Evolutionary conservation across 2,329 filamentous ascomycete genomes (phyloP).

Genomic region (Gaeumannomyces tritici): DNA sequence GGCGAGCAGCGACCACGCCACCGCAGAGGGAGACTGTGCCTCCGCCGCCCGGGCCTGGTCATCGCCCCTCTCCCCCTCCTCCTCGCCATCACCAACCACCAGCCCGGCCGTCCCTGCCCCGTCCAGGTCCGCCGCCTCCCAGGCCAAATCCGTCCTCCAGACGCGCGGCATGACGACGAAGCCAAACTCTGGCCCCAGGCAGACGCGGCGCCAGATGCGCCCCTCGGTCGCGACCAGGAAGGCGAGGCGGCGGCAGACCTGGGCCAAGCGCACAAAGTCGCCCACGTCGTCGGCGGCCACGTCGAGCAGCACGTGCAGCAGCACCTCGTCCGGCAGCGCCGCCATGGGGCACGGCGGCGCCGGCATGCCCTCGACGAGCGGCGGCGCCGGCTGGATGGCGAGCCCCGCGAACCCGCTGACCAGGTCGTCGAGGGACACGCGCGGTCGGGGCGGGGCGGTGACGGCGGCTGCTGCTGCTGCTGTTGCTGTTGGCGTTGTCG

Average conservation of each 20-base stretch:
- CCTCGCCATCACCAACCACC: constrained; percentile 14
- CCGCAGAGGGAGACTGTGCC: constrained; percentile 14
- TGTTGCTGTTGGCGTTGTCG: neutral
- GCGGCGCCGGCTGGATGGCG: constrained; percentile 56
- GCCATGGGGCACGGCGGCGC: constrained; percentile 74
- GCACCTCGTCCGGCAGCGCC: constrained; percentile 70
- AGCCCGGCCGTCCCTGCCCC: neutral
- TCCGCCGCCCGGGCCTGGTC: constrained; percentile 19
- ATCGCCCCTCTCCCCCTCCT: neutral
- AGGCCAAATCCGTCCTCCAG: constrained; percentile 53
- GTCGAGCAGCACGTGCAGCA: constrained; percentile 67
- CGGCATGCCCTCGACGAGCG: constrained; percentile 61
- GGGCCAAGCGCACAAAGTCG: constrained; percentile 63
- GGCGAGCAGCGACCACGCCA: constrained; percentile 31
- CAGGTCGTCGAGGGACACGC: constrained; percentile 45
- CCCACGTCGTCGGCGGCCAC: constrained; percentile 67
- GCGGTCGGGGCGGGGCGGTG: no score
- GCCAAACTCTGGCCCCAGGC: constrained; percentile 61
- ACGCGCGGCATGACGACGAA: constrained; percentile 77
- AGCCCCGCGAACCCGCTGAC: constrained; percentile 66
- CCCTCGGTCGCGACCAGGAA: constrained; percentile 80
- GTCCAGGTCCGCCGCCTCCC: constrained; percentile 26
- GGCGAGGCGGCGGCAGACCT: constrained; percentile 80
- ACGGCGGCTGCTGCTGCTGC: neutral
- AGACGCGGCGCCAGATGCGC: constrained; percentile 73